Conservation (phyloP, 257 asterid species). For the Agastache rugosa region DNA sequence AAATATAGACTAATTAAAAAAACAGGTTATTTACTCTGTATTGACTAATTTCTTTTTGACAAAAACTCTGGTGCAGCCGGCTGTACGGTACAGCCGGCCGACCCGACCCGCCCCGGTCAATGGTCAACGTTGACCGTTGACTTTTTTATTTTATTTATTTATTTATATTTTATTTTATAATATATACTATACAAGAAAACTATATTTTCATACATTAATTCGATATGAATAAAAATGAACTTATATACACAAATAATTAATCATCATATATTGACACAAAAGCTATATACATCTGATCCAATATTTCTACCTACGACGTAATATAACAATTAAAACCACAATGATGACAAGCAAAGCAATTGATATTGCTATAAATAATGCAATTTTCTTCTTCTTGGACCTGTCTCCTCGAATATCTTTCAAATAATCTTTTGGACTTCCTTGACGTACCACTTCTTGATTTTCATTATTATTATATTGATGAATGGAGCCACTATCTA, state of each 20-base stretch:
- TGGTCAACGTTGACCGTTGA: too few species aligned
- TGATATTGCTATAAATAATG: neutral
- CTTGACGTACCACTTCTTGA: neutral
- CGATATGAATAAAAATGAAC: neutral
- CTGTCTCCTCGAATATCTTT: constrained; percentile 3
- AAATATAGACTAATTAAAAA: too few species aligned
- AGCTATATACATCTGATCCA: neutral
- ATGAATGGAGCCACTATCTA: constrained; percentile 1
- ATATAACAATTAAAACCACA: constrained; percentile 21
- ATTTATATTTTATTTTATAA: too few species aligned
- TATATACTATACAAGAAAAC: too few species aligned
- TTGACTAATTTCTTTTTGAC: too few species aligned
- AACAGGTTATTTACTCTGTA: too few species aligned
- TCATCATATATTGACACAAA: too few species aligned
- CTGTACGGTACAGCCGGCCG: too few species aligned
- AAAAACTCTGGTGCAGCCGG: too few species aligned
- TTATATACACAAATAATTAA: neutral
- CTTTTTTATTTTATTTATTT: too few species aligned
- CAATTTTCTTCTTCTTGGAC: neutral
- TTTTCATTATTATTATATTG: neutral
- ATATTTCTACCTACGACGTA: neutral
- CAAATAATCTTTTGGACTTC: constrained; percentile 22
- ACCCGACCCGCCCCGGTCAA: too few species aligned
- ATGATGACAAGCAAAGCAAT: neutral
- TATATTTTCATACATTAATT: neutral